These are phyloP conservation scores for Seminavis robusta DNA, from an alignment of 108 stramenopile genomes.

Conservation along the genomic window DNA sequence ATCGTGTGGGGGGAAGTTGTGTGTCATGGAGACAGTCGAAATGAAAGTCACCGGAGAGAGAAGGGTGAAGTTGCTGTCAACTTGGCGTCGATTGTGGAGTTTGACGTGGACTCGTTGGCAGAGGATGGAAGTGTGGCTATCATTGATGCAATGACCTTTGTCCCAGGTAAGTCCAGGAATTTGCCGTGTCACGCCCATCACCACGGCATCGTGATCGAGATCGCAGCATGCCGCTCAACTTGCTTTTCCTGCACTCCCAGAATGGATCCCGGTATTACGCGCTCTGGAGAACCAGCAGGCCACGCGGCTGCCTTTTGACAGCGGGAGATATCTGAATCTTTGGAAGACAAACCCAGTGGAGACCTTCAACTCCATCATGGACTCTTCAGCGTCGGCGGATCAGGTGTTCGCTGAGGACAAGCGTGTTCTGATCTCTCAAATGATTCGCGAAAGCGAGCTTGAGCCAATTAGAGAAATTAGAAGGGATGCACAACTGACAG, in stretches of 20 bases:
- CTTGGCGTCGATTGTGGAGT: constrained; percentile 12
- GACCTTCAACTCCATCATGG: no score
- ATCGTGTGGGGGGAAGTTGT: constrained; percentile 30
- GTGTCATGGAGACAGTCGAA: constrained; percentile 19
- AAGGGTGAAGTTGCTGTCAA: constrained; percentile 26
- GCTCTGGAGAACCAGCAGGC: constrained; percentile 27
- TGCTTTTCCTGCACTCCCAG: no score
- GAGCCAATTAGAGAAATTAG: constrained; percentile 41
- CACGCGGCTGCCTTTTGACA: constrained; percentile 23
- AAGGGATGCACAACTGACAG: constrained; percentile 9
- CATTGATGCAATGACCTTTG: constrained; percentile 34
- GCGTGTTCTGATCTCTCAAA: constrained; percentile 11
- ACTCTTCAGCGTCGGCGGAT: neutral
- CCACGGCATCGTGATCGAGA: no score
- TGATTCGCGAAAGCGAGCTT: constrained; percentile 23
- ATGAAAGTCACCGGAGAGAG: constrained; percentile 18
- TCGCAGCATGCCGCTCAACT: no score
- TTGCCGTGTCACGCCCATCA: no score
- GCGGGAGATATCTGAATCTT: constrained; percentile 28
- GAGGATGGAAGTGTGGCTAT: constrained; percentile 25
- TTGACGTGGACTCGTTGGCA: constrained; percentile 19
- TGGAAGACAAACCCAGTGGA: constrained; percentile 9
- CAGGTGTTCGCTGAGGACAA: neutral
- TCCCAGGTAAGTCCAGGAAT: no score
- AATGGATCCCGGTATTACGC: constrained; percentile 31